Percentiles rank a stretch among this genome's conserved stretches.
Evolutionary conservation across 83 land plant genomes (phyloP).

Genomic region (Thuja plicata): DNA sequence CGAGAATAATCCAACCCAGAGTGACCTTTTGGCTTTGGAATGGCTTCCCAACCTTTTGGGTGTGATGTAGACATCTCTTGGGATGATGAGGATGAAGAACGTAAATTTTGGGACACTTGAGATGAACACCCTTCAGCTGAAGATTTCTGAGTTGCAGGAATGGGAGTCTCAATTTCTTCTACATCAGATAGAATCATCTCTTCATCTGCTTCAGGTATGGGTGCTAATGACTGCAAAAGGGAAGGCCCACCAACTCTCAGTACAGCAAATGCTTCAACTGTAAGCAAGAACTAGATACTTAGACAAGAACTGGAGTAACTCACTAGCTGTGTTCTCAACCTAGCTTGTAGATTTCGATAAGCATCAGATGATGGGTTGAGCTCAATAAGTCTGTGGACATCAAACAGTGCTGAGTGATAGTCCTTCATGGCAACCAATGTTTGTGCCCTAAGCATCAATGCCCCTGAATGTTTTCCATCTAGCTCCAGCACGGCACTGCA

Average conservation of each 20-base stretch:
- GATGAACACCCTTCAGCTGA: not conserved
- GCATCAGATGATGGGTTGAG: constrained; percentile 88
- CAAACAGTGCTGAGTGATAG: constrained; percentile 95
- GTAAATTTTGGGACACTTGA: constrained; percentile 1
- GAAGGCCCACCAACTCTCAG: not conserved
- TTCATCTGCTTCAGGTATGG: constrained; percentile 94
- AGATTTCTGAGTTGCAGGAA: not conserved
- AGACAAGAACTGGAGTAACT: not conserved
- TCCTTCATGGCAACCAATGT: constrained; percentile 93
- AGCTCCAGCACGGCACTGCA: constrained; percentile 93
- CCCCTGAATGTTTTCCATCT: constrained; percentile 91
- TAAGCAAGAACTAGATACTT: not conserved
- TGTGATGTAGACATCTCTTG: constrained; percentile 17
- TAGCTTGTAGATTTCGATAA: constrained; percentile 77
- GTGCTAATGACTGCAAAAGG: constrained; percentile 65
- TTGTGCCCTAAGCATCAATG: constrained; percentile 97
- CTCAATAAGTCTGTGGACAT: constrained; percentile 90
- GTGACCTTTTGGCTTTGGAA: constrained; percentile 96
- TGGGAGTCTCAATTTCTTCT: constrained; percentile 32
- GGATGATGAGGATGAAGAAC: not conserved
- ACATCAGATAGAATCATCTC: constrained; percentile 33
- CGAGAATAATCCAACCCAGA: constrained; percentile 86
- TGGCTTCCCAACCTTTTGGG: constrained; percentile 85
- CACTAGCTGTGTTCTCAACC: constrained; percentile 91
- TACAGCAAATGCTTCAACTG: constrained; percentile 19